Evolutionary conservation across 495 filamentous ascomycete genomes (phyloP).

Genomic region (Xylaria telfairii): DNA sequence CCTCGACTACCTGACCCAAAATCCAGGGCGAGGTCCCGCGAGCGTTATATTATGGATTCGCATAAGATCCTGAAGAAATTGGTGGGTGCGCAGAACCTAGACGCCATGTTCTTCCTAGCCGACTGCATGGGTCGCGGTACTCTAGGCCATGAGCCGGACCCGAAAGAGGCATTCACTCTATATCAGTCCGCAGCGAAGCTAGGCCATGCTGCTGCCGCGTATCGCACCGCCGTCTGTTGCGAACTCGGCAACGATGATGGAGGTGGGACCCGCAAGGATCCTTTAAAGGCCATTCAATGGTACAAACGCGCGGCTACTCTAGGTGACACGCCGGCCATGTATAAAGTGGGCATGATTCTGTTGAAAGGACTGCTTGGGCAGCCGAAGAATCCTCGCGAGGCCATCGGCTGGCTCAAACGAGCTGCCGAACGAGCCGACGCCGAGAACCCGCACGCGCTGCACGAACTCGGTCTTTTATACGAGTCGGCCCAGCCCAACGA

Average conservation of each 20-base stretch:
- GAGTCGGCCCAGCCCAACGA: conserved; percentile 71
- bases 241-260: conserved; percentile 95
- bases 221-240: conserved; percentile 95
- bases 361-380: conserved; percentile 95
- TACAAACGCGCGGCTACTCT: conserved; percentile 90
- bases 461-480: conserved; percentile 89
- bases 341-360: conserved; percentile 96
- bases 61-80: conserved; percentile 92
- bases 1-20: conserved; percentile 76
- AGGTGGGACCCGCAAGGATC: conserved; percentile 88
- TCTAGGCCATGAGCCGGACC: conserved; percentile 71
- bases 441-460: conserved; percentile 93
- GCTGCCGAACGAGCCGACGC: conserved; percentile 86
- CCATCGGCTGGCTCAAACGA: conserved; percentile 87
- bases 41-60: conserved; percentile 84
- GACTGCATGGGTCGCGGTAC: conserved; percentile 84
- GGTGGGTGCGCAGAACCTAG: conserved; percentile 65
- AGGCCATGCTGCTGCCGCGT: conserved; percentile 84
- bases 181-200: conserved; percentile 94
- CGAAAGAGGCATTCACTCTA: conserved; percentile 87
- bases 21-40: conserved; percentile 74
- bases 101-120: conserved; percentile 93
- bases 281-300: conserved; percentile 94
- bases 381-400: conserved; percentile 80
- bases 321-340: conserved; percentile 93